phyloP scores from a whole-genome alignment of 2,329 filamentous ascomycete genomes.

The Pseudofabraea citricarpa region DNA sequence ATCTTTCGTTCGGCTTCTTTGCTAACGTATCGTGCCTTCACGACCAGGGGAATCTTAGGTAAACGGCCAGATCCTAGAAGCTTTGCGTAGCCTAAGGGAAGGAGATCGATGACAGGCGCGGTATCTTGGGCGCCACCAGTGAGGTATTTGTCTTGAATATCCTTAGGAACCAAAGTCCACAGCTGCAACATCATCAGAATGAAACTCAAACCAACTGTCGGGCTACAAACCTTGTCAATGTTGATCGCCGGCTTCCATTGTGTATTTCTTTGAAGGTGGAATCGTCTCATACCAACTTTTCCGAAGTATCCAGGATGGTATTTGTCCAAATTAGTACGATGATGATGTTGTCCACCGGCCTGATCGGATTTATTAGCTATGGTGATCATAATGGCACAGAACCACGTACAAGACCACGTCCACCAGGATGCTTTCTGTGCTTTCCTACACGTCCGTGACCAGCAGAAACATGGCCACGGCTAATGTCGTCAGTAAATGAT shows the following conservation, averaged over 20 bases:
- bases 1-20: conserved; percentile 98
- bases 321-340: conserved; percentile 87
- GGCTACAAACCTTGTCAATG: conserved; percentile 87
- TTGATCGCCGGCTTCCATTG: conserved; percentile 99
- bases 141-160: conserved; percentile 92
- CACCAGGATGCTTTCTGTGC: conserved; percentile 88
- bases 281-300: conserved; percentile 93
- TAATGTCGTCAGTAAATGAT: conserved; percentile 37
- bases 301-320: conserved; percentile 99
- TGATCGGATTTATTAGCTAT: too few species aligned
- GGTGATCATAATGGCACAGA: too few species aligned
- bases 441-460: conserved; percentile 98
- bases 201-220: too few species aligned
- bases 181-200: too few species aligned
- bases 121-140: conserved; percentile 76
- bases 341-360: conserved; percentile 99
- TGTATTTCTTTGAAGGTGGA: conserved; percentile 93
- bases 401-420: conserved; percentile 83
- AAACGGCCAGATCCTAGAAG: conserved; percentile 97
- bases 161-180: conserved; percentile 88
- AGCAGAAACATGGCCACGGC: conserved; percentile 96
- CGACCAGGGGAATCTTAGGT: conserved; percentile 87
- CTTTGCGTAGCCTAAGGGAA: conserved; percentile 96
- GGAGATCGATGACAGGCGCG: conserved; percentile 95
- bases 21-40: conserved; percentile 92